Evolutionary conservation across 2,329 filamentous ascomycete species (phyloP).

Genomic region (Xylaria sp.): DNA sequence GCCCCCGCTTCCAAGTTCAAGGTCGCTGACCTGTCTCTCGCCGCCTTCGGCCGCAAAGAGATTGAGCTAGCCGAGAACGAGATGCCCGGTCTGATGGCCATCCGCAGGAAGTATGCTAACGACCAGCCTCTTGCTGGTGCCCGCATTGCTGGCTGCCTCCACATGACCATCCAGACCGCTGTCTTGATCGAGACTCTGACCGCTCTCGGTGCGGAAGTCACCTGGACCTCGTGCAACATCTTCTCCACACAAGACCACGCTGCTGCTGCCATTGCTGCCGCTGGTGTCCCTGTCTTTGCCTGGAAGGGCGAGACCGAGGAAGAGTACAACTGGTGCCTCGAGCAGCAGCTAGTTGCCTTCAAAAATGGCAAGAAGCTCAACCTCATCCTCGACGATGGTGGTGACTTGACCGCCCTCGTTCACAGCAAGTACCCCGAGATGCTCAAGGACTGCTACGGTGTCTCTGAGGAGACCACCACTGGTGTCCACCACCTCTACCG

Average conservation of each 20-base stretch:
- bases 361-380: conserved; percentile 97
- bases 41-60: conserved; percentile 98
- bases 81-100: conserved; percentile 98
- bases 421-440: conserved; percentile 98
- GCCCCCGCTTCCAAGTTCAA: conserved; percentile 94
- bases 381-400: conserved; percentile 98
- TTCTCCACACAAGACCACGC: conserved; percentile 99
- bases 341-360: conserved; percentile 97
- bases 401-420: conserved; percentile 94
- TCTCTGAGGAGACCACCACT: conserved; percentile 99
- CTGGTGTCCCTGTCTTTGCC: conserved; percentile 85
- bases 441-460: conserved; percentile 97
- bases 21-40: conserved; percentile 97
- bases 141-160: conserved; percentile 96
- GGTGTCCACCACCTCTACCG: conserved; percentile 99
- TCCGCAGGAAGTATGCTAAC: conserved; percentile 86
- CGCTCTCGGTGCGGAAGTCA: conserved; percentile 95
- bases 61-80: conserved; percentile 96
- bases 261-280: conserved; percentile 93
- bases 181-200: conserved; percentile 98
- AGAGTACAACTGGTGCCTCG: conserved; percentile 99
- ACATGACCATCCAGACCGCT: conserved; percentile 99
- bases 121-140: conserved; percentile 96
- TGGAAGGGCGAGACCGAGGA: conserved; percentile 96
- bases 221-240: conserved; percentile 99